Evolutionary conservation across 2,329 filamentous ascomycete genomes (phyloP).

Genomic region (Apiospora saccharicola): DNA sequence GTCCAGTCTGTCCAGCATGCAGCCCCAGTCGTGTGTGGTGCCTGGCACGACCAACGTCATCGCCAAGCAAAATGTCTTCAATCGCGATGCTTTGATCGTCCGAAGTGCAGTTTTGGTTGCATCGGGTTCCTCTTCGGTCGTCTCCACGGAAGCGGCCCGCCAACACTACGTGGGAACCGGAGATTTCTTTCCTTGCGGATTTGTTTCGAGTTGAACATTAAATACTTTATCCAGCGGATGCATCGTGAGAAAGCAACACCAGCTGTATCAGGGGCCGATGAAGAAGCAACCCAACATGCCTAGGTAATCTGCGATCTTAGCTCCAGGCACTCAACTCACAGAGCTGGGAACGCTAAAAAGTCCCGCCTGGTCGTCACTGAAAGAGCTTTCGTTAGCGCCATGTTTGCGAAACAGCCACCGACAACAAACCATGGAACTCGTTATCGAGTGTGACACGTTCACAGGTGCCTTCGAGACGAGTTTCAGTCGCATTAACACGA

Average conservation of each 20-base stretch:
- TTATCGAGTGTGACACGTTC: not conserved
- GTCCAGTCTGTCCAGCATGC: not conserved
- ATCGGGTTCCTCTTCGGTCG: not conserved
- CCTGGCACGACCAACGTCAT: not conserved
- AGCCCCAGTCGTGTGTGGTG: not conserved
- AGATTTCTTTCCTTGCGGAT: not conserved
- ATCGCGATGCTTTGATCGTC: constrained; percentile 9
- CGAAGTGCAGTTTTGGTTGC: not conserved
- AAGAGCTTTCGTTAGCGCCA: not conserved
- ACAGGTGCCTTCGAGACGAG: not conserved
- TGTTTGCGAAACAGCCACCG: not conserved
- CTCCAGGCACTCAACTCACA: not conserved
- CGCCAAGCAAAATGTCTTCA: not conserved
- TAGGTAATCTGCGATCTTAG: not conserved
- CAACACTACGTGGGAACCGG: not conserved
- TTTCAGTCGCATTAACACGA: too few relatives aligned
- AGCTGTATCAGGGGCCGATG: not conserved
- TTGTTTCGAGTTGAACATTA: not conserved
- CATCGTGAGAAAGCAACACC: not conserved
- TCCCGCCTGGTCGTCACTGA: not conserved
- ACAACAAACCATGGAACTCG: not conserved
- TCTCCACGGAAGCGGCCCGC: constrained; percentile 8
- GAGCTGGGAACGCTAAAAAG: not conserved
- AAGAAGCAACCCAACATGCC: not conserved
- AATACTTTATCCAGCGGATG: not conserved